phyloP scores from a whole-genome alignment of 108 stramenopile species.

The Cyclotella sp. region DNA sequence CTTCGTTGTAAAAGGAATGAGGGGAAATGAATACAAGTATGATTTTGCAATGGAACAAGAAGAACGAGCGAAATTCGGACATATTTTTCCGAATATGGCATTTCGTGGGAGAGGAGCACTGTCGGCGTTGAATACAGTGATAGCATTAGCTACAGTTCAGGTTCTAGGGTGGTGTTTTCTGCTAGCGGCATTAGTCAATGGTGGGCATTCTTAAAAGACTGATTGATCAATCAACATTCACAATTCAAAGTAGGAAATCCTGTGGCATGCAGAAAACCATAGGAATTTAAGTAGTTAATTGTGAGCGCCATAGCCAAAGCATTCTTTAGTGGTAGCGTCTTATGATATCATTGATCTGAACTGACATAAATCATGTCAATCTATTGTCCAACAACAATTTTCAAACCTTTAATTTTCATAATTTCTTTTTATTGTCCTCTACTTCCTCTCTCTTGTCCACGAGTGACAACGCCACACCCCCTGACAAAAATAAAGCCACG shows the following conservation, averaged over 20 bases:
- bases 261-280: background rate
- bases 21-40: background rate
- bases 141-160: constrained; percentile 30
- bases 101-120: constrained; percentile 31
- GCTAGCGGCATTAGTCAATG: constrained; percentile 14
- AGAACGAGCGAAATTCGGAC: constrained; percentile 24
- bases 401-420: background rate
- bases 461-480: constrained; percentile 70
- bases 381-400: background rate
- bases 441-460: constrained; percentile 52
- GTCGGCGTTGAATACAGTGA: constrained; percentile 31
- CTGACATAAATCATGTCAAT: too few relatives aligned
- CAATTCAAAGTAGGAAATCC: background rate
- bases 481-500: constrained; percentile 70
- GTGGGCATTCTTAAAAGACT: background rate
- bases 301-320: too few relatives aligned
- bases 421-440: constrained; percentile 7
- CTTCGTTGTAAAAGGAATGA: background rate
- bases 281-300: too few relatives aligned
- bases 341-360: too few relatives aligned
- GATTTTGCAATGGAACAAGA: constrained; percentile 11
- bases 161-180: constrained; percentile 36
- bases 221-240: background rate
- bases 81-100: constrained; percentile 48
- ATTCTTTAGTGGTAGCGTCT: too few relatives aligned